Percentiles rank a stretch among this genome's conserved stretches.
These are phyloP conservation scores for Talaromyces sp. DNA, from an alignment of 2,329 filamentous ascomycete genomes.

Conservation along the genomic window DNA sequence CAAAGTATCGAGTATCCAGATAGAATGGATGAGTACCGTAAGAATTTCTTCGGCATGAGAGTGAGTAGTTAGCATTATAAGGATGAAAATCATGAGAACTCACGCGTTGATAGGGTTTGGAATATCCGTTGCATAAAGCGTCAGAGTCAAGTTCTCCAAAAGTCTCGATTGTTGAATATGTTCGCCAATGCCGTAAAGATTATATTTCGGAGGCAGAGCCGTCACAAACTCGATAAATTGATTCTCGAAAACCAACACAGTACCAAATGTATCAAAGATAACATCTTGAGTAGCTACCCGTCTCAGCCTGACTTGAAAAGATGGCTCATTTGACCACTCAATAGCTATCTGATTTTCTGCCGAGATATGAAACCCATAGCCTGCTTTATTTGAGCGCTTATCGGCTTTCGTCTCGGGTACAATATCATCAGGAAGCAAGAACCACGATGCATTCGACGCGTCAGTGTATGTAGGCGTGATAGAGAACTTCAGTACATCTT, in stretches of 20 bases:
- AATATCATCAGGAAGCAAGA: conserved; percentile 65
- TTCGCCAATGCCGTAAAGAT: conserved; percentile 75
- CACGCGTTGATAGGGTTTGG: conserved; percentile 57
- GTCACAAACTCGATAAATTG: conserved; percentile 77
- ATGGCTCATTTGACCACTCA: conserved; percentile 59
- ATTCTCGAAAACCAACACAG: conserved; percentile 70
- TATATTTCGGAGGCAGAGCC: conserved; percentile 69
- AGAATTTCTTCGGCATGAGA: conserved; percentile 55
- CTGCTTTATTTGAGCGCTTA: too few species aligned
- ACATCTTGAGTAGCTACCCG: conserved; percentile 65
- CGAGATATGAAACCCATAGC: too few species aligned
- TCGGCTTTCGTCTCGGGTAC: conserved; percentile 60
- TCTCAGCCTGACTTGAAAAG: conserved; percentile 60
- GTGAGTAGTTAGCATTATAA: neutral
- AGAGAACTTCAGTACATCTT: conserved; percentile 68
- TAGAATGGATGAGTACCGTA: conserved; percentile 81
- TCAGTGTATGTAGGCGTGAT: conserved; percentile 69
- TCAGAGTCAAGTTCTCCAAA: conserved; percentile 72
- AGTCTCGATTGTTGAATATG: conserved; percentile 71
- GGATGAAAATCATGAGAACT: conserved; percentile 11
- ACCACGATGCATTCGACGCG: conserved; percentile 66
- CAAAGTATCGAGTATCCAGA: conserved; percentile 75
- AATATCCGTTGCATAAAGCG: conserved; percentile 68
- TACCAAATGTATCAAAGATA: conserved; percentile 68
- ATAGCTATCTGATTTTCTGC: too few species aligned